phyloP scores from a whole-genome alignment of 495 filamentous ascomycete genomes.

The Bryoglossum gracile region DNA sequence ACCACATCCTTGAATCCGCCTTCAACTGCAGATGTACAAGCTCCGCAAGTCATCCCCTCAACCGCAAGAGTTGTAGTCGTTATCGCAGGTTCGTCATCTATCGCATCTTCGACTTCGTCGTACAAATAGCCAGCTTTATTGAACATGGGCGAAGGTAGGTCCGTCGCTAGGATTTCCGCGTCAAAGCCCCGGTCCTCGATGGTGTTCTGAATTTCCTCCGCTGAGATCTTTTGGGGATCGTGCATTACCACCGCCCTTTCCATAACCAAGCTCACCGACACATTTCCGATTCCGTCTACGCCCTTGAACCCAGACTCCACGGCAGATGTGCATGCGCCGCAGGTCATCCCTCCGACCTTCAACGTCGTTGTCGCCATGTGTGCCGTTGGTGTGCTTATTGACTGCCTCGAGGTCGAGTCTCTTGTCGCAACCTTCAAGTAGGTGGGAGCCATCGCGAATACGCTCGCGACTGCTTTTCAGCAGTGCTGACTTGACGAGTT shows the following conservation, averaged over 20 bases:
- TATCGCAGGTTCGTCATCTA: slow-evolving; percentile 21
- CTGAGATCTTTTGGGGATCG: slow-evolving; percentile 65
- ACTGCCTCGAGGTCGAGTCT: slow-evolving; percentile 25
- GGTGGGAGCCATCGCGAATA: slow-evolving; percentile 39
- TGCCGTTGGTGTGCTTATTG: slow-evolving; percentile 29
- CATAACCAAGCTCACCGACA: slow-evolving; percentile 89
- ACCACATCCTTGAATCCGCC: slow-evolving; percentile 69
- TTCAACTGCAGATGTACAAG: slow-evolving; percentile 88
- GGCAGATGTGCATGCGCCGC: slow-evolving; percentile 82
- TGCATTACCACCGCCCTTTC: slow-evolving; percentile 86
- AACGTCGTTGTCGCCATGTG: slow-evolving; percentile 75
- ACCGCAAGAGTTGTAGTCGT: slow-evolving; percentile 76
- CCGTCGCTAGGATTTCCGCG: slow-evolving; percentile 80
- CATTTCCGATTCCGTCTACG: slow-evolving; percentile 69
- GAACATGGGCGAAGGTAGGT: slow-evolving; percentile 45
- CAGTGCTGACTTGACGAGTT: no score
- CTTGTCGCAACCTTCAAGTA: slow-evolving; percentile 38
- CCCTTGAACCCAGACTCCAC: slow-evolving; percentile 78
- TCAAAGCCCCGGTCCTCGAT: slow-evolving; percentile 96
- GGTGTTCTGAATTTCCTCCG: slow-evolving; percentile 68
- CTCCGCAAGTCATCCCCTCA: slow-evolving; percentile 94
- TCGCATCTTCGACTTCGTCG: slow-evolving; percentile 27
- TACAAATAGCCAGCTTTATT: slow-evolving; percentile 26
- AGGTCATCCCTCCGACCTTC: slow-evolving; percentile 89
- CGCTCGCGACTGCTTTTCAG: slow-evolving; percentile 7